phyloP scores from a whole-genome alignment of 2,329 filamentous ascomycete species.

The Cadophora gregata region DNA sequence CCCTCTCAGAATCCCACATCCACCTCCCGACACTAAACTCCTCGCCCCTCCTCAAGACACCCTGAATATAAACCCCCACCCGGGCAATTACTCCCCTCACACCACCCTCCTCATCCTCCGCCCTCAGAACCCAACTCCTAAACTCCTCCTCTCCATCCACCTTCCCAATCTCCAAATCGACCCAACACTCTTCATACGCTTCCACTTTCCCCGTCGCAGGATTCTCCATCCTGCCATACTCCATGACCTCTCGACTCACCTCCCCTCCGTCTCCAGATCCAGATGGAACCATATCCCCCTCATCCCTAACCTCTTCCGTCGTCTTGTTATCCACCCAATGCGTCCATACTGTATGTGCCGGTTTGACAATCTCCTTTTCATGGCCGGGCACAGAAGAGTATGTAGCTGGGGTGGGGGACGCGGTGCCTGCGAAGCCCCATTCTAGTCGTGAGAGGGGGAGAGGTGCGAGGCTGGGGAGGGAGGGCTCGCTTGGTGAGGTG shows the following conservation, averaged over 20 bases:
- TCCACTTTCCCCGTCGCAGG: conserved; percentile 39
- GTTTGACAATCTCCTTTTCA: conserved; percentile 20
- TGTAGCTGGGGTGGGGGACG: conserved; percentile 27
- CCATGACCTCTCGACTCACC: conserved; percentile 39
- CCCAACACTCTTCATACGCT: conserved; percentile 45
- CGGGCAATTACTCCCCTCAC: conserved; percentile 34
- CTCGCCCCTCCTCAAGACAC: conserved; percentile 31
- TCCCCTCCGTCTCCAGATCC: conserved; percentile 34
- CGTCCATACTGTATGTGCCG: conserved; percentile 40
- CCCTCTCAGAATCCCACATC: conserved; percentile 29
- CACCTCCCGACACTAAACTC: conserved; percentile 31
- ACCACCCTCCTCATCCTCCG: conserved; percentile 13
- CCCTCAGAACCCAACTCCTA: conserved; percentile 35
- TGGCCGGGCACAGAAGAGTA: conserved; percentile 12
- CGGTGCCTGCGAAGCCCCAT: conserved; percentile 42
- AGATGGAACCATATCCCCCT: conserved; percentile 40
- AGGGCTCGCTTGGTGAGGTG: conserved; percentile 12
- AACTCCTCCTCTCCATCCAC: conserved; percentile 23
- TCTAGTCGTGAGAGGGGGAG: conserved; percentile 35
- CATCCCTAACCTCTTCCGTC: conserved; percentile 38
- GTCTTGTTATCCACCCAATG: conserved; percentile 40
- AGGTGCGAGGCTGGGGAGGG: conserved; percentile 13
- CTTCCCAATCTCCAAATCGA: conserved; percentile 36
- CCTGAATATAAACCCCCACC: conserved; percentile 33
- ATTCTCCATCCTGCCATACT: conserved; percentile 42